Conservation (phyloP, 2,329 filamentous ascomycete species). For the Alternaria arbusti region DNA sequence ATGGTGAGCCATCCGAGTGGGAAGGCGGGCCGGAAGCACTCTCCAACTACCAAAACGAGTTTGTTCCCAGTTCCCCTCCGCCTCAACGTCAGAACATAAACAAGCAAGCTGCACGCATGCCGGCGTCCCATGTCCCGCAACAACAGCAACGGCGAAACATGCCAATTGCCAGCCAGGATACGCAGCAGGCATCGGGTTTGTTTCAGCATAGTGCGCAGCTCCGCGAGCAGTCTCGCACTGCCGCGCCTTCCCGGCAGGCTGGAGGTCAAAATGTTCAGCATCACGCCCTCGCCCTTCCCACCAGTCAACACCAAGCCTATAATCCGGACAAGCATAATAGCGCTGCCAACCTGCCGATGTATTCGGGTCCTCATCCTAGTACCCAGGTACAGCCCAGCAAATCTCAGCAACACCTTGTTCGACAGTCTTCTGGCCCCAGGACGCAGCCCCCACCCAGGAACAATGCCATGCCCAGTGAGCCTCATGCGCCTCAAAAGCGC, state of each 20-base stretch:
- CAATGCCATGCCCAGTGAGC: background rate
- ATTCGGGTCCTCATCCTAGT: background rate
- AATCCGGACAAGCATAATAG: slow-evolving; percentile 9
- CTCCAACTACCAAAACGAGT: slow-evolving; percentile 10
- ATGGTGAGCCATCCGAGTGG: slow-evolving; percentile 33
- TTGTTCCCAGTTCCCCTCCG: slow-evolving; percentile 9
- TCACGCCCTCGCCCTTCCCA: background rate
- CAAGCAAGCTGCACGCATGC: background rate
- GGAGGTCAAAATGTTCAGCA: slow-evolving; percentile 1
- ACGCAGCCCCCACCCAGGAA: background rate
- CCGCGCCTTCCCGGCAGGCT: slow-evolving; percentile 4
- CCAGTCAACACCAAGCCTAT: slow-evolving; percentile 19
- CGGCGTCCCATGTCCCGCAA: slow-evolving; percentile 11
- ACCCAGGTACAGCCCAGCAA: background rate
- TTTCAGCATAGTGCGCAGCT: slow-evolving; percentile 22
- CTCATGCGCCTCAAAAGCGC: slow-evolving; percentile 1
- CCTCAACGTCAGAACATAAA: slow-evolving; percentile 15
- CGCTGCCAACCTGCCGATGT: background rate
- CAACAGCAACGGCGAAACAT: slow-evolving; percentile 5
- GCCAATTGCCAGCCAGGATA: background rate
- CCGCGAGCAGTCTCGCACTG: slow-evolving; percentile 26
- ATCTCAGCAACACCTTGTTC: slow-evolving; percentile 3
- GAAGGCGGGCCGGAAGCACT: slow-evolving; percentile 12
- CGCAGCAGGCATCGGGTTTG: slow-evolving; percentile 7
- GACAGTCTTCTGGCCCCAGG: background rate